Evolutionary conservation across 768 basidiomycete species (phyloP), one percentile per base, ranked within the genome.

Genomic region (Mycena rosella): DNA sequence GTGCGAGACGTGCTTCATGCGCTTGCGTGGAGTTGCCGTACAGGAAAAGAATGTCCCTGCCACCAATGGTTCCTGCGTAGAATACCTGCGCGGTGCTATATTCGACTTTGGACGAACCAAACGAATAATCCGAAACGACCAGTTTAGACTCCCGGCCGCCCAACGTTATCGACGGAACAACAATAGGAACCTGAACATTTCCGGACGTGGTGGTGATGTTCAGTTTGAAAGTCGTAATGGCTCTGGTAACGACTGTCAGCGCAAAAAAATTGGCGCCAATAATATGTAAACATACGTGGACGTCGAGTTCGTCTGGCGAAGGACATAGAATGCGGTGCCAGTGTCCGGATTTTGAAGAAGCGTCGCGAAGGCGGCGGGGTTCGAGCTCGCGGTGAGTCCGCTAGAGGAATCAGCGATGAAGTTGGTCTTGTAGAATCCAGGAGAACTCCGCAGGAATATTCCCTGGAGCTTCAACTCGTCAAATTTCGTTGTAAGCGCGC

Each of bases 341-440:
- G 87, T 88, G 63, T 93, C 91, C 0, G 90, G 91, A 74, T 96
- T 95, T 55, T 78, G 80, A 53, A 96, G 78, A 22, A 88, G 74
- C 0, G 91, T 93, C 20, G 86, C 85, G 67, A 89, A 91, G 5
- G 84, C 86, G 3, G 80, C 82, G 0, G 84, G 64, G 63, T 86
- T 85, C 3, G 78, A 79, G 1, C 81, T 81, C 14, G 78, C 77
- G 1, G 73, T 56, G 8, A 85, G 75, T 2, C 88, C 88, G 15
- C 81, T 86, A 26, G 83, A 85, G 26, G 87, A 84, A 71, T 92
- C 86, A 5, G 88, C 90, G 24, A 94, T 80, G 84, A 89, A 87
- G 68, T 93, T 85, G 0, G 94, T 96, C 79, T 94, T 92, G 78
- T 89, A 87, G 75, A 95, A 93, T 52, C 91, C 91, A 0, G 87